Conservation (phyloP, 169 alveolate genomes). For the Plasmodium gallinaceum region DNA sequence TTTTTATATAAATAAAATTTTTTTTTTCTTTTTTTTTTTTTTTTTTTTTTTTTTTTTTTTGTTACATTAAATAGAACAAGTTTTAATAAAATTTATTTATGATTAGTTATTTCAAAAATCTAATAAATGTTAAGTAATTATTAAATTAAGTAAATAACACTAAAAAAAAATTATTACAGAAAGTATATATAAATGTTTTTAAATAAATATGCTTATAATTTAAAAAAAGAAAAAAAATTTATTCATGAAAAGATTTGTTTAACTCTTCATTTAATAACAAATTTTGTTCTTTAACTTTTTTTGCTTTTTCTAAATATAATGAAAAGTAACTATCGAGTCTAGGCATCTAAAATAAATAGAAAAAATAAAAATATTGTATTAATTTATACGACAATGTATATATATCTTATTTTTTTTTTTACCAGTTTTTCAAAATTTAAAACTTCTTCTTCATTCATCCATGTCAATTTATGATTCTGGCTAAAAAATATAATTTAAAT, state of each 20-base stretch:
- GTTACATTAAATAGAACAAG: slow-evolving; percentile 41
- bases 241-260: slow-evolving; percentile 62
- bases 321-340: slow-evolving; percentile 68
- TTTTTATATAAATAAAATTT: too few relatives aligned
- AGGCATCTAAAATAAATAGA: slow-evolving; percentile 40
- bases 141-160: background rate
- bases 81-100: background rate
- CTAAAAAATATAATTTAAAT: background rate
- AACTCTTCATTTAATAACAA: slow-evolving; percentile 31
- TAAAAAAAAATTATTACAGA: slow-evolving; percentile 7
- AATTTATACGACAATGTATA: background rate
- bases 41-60: slow-evolving; percentile 21
- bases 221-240: background rate
- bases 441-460: slow-evolving; percentile 58
- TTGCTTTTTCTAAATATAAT: slow-evolving; percentile 64
- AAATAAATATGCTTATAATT: background rate
- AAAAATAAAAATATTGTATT: background rate
- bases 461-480: slow-evolving; percentile 41
- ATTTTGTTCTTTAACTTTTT: slow-evolving; percentile 62
- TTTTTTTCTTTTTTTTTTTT: slow-evolving; percentile 7
- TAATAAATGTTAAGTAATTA: background rate
- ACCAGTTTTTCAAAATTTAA: slow-evolving; percentile 54
- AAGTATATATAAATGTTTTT: background rate
- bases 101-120: background rate
- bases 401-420: background rate